Percentiles rank a stretch among this genome's conserved stretches.
Evolutionary conservation across 257 asterid species (phyloP).

Genomic region (Solanum sejunctum): DNA sequence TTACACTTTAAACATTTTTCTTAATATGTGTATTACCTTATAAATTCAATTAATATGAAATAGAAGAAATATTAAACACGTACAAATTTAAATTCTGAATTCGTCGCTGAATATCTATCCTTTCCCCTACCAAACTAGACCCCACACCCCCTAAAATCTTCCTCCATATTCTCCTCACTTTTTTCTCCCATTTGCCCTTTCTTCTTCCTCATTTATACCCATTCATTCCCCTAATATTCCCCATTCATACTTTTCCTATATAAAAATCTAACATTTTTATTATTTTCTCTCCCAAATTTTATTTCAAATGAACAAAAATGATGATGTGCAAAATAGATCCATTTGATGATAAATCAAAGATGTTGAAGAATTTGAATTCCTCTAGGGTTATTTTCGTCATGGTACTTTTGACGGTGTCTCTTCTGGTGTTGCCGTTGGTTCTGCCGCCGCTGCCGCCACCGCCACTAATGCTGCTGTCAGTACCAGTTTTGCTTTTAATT

Average conservation of each 20-base stretch:
- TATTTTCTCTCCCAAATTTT: background rate
- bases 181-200: background rate
- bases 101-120: fast-evolving
- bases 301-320: background rate
- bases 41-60: too few relatives aligned
- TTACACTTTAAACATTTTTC: too few relatives aligned
- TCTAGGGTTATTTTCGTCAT: conserved; percentile 6
- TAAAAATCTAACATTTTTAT: background rate
- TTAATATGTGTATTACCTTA: too few relatives aligned
- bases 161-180: background rate
- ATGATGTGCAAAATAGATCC: conserved; percentile 11
- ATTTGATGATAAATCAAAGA: background rate
- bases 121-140: background rate
- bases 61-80: fast-evolving
- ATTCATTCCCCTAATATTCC: background rate
- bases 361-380: conserved; percentile 12
- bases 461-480: conserved; percentile 28
- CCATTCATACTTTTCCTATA: background rate
- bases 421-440: conserved; percentile 28
- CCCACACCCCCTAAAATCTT: background rate
- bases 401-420: conserved; percentile 20
- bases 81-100: background rate
- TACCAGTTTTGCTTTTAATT: conserved; percentile 50
- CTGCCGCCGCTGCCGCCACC: conserved; percentile 79
- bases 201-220: background rate